phyloP scores from a whole-genome alignment of 257 asterid species.

The Ocimum tenuiflorum region DNA sequence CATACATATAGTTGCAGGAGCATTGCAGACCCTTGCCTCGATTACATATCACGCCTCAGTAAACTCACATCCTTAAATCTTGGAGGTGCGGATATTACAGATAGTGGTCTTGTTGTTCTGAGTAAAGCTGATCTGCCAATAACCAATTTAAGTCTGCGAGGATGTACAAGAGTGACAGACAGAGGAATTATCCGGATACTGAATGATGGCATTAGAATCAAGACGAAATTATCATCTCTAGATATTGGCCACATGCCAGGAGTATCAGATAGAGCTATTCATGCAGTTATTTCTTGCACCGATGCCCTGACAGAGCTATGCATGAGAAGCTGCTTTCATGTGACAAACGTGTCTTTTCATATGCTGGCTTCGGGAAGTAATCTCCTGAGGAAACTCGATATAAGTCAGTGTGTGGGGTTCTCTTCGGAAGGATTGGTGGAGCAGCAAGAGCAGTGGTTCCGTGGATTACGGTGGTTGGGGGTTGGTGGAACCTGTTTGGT shows the following conservation, averaged over 20 bases:
- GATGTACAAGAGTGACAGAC: slow-evolving; percentile 60
- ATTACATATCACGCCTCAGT: slow-evolving; percentile 36
- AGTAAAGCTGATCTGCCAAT: slow-evolving; percentile 46
- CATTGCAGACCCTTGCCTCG: slow-evolving; percentile 54
- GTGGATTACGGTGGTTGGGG: slow-evolving; percentile 67
- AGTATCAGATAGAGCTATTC: slow-evolving; percentile 52
- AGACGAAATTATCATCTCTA: slow-evolving; percentile 38
- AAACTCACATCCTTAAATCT: slow-evolving; percentile 52
- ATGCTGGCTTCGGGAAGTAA: slow-evolving; percentile 34
- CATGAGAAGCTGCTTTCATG: slow-evolving; percentile 55
- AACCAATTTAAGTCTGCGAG: slow-evolving; percentile 47
- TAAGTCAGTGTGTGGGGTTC: slow-evolving; percentile 41
- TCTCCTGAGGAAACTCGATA: slow-evolving; percentile 46
- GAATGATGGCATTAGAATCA: slow-evolving; percentile 33
- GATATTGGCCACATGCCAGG: slow-evolving; percentile 71
- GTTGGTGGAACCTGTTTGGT: slow-evolving; percentile 45
- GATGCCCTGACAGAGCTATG: slow-evolving; percentile 54
- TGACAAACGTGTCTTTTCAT: slow-evolving; percentile 43
- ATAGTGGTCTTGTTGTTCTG: slow-evolving; percentile 49
- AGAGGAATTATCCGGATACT: slow-evolving; percentile 49
- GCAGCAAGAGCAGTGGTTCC: slow-evolving; percentile 28
- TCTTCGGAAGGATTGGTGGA: slow-evolving; percentile 30
- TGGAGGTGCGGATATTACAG: slow-evolving; percentile 71
- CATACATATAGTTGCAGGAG: slow-evolving; percentile 63
- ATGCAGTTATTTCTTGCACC: slow-evolving; percentile 38